phyloP scores from a whole-genome alignment of 202 grass and related monocot genomes.

The Zoysia matrella region DNA sequence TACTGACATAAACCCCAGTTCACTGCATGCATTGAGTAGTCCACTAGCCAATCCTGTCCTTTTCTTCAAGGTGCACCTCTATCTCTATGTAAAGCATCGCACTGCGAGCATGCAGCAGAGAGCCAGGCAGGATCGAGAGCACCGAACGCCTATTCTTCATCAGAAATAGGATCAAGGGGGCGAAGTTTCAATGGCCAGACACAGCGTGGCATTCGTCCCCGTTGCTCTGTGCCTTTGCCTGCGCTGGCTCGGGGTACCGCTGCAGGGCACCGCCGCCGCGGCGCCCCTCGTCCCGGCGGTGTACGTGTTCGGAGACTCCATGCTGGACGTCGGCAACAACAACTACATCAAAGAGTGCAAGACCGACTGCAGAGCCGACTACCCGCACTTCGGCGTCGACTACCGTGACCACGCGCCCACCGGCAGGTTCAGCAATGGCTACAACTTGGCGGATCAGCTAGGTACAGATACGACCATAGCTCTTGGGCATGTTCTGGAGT shows the following conservation, averaged over 20 bases:
- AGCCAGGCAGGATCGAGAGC: too few species aligned
- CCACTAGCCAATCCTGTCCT: background rate
- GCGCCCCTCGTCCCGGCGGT: conserved; percentile 55
- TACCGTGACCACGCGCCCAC: conserved; percentile 54
- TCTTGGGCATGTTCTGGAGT: background rate
- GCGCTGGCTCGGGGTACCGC: conserved; percentile 27
- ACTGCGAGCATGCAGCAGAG: background rate
- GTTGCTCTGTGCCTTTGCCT: background rate
- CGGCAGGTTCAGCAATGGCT: conserved; percentile 87
- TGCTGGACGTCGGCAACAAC: conserved; percentile 92
- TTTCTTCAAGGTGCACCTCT: background rate
- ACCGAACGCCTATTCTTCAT: too few species aligned
- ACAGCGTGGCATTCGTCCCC: background rate
- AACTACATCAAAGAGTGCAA: conserved; percentile 39
- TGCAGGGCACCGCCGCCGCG: background rate
- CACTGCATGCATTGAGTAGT: background rate
- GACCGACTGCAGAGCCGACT: conserved; percentile 52
- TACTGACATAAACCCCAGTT: background rate
- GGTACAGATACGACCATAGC: conserved; percentile 38
- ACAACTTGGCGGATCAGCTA: conserved; percentile 76
- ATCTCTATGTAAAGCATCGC: background rate
- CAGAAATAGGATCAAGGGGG: too few species aligned
- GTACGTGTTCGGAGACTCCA: conserved; percentile 93
- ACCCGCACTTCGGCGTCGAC: conserved; percentile 62
- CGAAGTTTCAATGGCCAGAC: conserved; percentile 21